Base-by-base conservation (phyloP, 345 rosid genomes). In the Eucalyptus pauciflora region DNA sequence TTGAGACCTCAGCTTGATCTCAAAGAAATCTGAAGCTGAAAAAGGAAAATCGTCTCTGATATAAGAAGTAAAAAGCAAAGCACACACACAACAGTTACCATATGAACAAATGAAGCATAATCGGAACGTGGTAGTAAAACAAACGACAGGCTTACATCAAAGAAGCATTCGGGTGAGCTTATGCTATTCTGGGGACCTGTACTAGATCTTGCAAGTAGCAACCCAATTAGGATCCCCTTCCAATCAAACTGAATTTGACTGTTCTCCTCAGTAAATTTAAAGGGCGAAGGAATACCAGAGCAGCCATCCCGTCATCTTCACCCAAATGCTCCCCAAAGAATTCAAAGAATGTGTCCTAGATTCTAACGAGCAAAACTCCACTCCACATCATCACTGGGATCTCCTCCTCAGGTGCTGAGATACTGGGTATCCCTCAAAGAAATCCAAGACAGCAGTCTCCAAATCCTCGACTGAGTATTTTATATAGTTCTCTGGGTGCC, bases 401-500 rank as follows among this genome's bases (percentile, higher is more conserved):
- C 98, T 94, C 94, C 97, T 95, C 94, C 95, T 95, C 91, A 94
- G 90, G 91, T 95, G 96, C 91, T 94, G 98, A 83, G 99, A 93
- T 48, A 94, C 96, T 48, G 95, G 89, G 91, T 87, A 94, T 52
- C 99, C 99, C 92, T 97, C 99, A 29, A 97, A 97, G 95, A 97
- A 96, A 96, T 97, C 99, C 92, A 96, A 93, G 89, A 96, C 95
- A 50, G 95, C 96, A 37, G 87, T 92, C 93, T 97, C 99, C 87
- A 97, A 92, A 92, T 97, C 99, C 93, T 96, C 99, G 9, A 94
- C 97, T 0, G 98, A 92, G 86, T 95, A 97, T 93, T 96, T 97
- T 89, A 97, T 93, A 92, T 96, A 97, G 91, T 96, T 96, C 93
- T 97, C 99, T 2, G 99, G 99, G 91, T 97, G 99, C 93, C 86